These are phyloP conservation scores for Cystobasidium ongulense DNA, from an alignment of 768 basidiomycete genomes.

Conservation along the genomic window DNA sequence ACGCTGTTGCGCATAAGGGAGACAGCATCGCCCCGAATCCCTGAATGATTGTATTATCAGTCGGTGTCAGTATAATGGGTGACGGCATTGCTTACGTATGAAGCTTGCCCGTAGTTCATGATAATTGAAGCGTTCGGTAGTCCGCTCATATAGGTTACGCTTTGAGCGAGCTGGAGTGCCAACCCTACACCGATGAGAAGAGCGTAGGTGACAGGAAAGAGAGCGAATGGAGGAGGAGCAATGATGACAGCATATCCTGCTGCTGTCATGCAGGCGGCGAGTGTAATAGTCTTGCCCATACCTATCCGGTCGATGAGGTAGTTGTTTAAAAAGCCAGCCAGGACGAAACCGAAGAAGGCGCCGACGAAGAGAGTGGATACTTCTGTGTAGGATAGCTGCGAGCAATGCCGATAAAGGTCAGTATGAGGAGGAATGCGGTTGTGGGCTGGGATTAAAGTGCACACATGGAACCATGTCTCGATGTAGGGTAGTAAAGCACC, in stretches of 20 bases:
- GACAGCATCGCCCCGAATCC: slow-evolving; percentile 14
- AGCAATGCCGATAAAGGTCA: neutral
- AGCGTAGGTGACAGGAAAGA: slow-evolving; percentile 31
- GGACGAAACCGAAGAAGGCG: slow-evolving; percentile 30
- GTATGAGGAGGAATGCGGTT: neutral
- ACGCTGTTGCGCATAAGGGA: slow-evolving; percentile 8
- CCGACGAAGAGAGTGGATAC: slow-evolving; percentile 30
- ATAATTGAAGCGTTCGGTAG: neutral
- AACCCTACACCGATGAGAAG: slow-evolving; percentile 31
- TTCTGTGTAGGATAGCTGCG: slow-evolving; percentile 11
- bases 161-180: slow-evolving; percentile 30
- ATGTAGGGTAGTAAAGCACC: slow-evolving; percentile 23
- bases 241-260: slow-evolving; percentile 28
- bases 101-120: slow-evolving; percentile 29
- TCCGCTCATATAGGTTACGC: neutral
- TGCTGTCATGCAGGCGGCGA: slow-evolving; percentile 20
- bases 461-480: slow-evolving; percentile 3
- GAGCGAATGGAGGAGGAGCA: slow-evolving; percentile 28
- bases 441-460: neutral
- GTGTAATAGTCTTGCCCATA: slow-evolving; percentile 7
- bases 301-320: slow-evolving; percentile 27
- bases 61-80: too few relatives aligned
- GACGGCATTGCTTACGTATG: slow-evolving; percentile 1
- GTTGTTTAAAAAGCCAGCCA: slow-evolving; percentile 23
- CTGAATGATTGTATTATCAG: too few relatives aligned